phyloP scores from a whole-genome alignment of 176 grass and related monocot species.

The Tuctoria greenei region DNA sequence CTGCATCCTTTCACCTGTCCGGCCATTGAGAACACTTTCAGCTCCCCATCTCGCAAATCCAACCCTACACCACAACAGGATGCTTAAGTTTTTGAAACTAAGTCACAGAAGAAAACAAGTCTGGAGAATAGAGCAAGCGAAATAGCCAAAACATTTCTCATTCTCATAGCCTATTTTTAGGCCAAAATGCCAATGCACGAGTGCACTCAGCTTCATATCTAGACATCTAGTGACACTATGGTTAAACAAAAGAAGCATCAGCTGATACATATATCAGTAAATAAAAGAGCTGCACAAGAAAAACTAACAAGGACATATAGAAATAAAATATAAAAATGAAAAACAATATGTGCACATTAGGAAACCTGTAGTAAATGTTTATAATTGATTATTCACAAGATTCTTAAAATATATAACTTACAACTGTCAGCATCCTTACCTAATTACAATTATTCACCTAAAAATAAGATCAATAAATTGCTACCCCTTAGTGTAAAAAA shows the following conservation, averaged over 20 bases:
- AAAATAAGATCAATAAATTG: slow-evolving; percentile 14
- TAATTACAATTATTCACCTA: slow-evolving; percentile 31
- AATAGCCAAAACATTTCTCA: too few relatives aligned
- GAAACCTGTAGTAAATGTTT: slow-evolving; percentile 12
- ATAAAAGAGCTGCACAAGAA: not conserved
- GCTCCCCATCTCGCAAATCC: too few relatives aligned
- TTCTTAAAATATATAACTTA: not conserved
- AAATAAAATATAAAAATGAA: not conserved
- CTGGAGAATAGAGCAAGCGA: not conserved
- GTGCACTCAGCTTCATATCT: not conserved
- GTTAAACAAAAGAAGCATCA: not conserved
- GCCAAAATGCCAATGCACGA: not conserved
- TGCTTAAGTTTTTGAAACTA: not conserved
- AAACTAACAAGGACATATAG: not conserved
- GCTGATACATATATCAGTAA: slow-evolving; percentile 3
- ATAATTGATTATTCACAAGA: slow-evolving; percentile 12
- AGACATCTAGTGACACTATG: not conserved
- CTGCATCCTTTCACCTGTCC: too few relatives aligned
- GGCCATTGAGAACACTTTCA: too few relatives aligned
- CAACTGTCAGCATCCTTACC: slow-evolving; percentile 1
- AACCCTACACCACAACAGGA: not conserved
- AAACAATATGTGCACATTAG: not conserved
- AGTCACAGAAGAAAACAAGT: not conserved
- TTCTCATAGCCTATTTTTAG: not conserved
- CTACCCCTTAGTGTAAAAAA: not conserved